phyloP scores from a whole-genome alignment of 805 yeast genomes.

The Metschnikowia aberdeeniae region DNA sequence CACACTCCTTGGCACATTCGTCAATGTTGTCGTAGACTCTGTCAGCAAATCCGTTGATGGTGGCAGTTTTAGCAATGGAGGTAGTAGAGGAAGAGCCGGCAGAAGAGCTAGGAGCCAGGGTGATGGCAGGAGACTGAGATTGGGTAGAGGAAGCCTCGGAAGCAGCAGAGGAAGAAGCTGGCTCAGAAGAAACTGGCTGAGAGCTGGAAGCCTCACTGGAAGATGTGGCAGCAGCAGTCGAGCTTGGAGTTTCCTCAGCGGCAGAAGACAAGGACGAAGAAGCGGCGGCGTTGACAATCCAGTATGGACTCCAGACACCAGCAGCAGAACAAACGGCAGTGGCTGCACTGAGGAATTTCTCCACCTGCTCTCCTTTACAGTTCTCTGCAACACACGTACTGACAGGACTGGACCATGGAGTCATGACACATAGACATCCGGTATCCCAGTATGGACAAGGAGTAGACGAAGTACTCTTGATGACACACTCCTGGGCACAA shows the following conservation, averaged over 20 bases:
- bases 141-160: not conserved
- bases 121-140: conserved; percentile 7
- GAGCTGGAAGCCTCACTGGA: conserved; percentile 2
- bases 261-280: conserved; percentile 23
- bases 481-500: conserved; percentile 34
- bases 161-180: conserved; percentile 2
- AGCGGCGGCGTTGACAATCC: conserved; percentile 24
- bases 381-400: conserved; percentile 27
- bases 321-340: conserved; percentile 28
- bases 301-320: conserved; percentile 31
- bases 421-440: conserved; percentile 42
- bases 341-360: conserved; percentile 25
- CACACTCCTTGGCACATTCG: conserved; percentile 13
- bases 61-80: conserved; percentile 8
- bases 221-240: conserved; percentile 2
- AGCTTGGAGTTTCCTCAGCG: conserved; percentile 8
- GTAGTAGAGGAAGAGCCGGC: conserved; percentile 4
- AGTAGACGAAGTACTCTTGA: conserved; percentile 25
- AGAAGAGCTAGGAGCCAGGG: conserved; percentile 3
- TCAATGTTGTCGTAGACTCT: conserved; percentile 10
- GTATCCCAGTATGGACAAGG: conserved; percentile 45
- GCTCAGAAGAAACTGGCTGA: conserved; percentile 1
- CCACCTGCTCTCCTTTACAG: conserved; percentile 28
- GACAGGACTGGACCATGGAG: conserved; percentile 26
- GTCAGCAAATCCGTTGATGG: conserved; percentile 15